Evolutionary conservation across 768 basidiomycete genomes (phyloP).

Genomic region (Leccinum disarticulatum): DNA sequence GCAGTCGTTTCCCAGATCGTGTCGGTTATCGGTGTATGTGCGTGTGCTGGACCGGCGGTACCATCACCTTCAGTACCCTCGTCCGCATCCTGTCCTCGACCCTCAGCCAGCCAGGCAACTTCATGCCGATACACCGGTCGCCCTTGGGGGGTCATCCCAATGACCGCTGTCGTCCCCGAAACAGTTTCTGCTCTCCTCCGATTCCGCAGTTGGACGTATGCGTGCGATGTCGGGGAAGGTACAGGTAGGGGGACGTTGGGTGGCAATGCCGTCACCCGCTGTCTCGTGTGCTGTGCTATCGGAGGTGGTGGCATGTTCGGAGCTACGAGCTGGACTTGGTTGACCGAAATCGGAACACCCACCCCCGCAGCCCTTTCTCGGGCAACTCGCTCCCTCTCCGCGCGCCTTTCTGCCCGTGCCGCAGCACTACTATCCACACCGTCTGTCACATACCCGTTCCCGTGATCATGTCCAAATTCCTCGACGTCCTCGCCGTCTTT

Average conservation of each 20-base stretch:
- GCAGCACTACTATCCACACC: conserved; percentile 11
- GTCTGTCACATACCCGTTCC: conserved; percentile 10
- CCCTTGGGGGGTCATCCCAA: conserved; percentile 30
- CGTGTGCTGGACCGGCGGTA: conserved; percentile 20
- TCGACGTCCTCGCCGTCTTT: conserved; percentile 50
- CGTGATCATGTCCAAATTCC: conserved; percentile 31
- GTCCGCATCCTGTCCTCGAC: conserved; percentile 17
- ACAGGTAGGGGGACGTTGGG: conserved; percentile 22
- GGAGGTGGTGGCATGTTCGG: conserved; percentile 13
- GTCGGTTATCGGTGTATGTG: conserved; percentile 22
- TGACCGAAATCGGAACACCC: conserved; percentile 14
- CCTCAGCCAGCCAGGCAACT: conserved; percentile 27
- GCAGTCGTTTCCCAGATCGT: conserved; percentile 31
- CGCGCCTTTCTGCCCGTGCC: conserved; percentile 36
- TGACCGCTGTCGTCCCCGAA: conserved; percentile 29
- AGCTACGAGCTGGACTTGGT: conserved; percentile 13
- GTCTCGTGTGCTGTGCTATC: conserved; percentile 21
- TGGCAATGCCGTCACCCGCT: conserved; percentile 31
- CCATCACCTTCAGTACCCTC: conserved; percentile 18
- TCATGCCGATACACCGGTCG: conserved; percentile 31
- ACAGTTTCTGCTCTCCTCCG: conserved; percentile 37
- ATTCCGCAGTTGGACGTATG: conserved; percentile 23
- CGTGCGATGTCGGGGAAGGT: conserved; percentile 22
- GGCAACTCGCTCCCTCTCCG: conserved; percentile 35
- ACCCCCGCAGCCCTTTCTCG: conserved; percentile 25